phyloP scores from a whole-genome alignment of 2,329 filamentous ascomycete species.

The Pseudofabraea citricarpa region DNA sequence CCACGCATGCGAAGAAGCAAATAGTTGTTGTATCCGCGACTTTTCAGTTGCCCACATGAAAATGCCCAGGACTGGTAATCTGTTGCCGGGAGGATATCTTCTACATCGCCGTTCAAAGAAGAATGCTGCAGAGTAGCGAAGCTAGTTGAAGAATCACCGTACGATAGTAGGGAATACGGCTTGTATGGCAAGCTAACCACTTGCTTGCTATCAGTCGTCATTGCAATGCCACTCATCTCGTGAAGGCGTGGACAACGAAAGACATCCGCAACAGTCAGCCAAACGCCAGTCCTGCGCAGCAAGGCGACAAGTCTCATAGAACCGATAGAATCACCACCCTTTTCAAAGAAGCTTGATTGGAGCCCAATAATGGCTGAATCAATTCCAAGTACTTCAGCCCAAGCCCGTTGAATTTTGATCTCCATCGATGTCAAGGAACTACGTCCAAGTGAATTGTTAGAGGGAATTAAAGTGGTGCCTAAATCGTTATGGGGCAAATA shows the following conservation, averaged over 20 bases:
- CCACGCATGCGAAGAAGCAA: slow-evolving; percentile 9
- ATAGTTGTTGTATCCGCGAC: slow-evolving; percentile 9
- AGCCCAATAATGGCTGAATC: slow-evolving; percentile 10
- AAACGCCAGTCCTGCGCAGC: slow-evolving; percentile 7
- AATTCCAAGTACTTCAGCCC: slow-evolving; percentile 36
- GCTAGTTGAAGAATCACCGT: no score
- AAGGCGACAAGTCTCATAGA: slow-evolving; percentile 38
- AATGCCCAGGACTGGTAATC: slow-evolving; percentile 12
- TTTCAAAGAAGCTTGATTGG: slow-evolving; percentile 30
- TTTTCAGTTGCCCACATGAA: slow-evolving; percentile 2
- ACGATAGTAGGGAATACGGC: no score
- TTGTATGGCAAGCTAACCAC: no score
- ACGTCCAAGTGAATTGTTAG: no score
- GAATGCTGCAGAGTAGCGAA: no score
- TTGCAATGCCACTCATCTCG: slow-evolving; percentile 5
- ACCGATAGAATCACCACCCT: slow-evolving; percentile 40
- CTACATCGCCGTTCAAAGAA: slow-evolving; percentile 1
- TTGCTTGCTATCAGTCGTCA: no score
- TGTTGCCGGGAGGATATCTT: slow-evolving; percentile 10
- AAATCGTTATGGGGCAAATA: no score
- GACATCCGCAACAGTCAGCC: slow-evolving; percentile 8
- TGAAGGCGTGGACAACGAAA: slow-evolving; percentile 9
- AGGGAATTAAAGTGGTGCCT: neutral
- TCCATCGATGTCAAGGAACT: slow-evolving; percentile 8
- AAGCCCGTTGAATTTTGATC: slow-evolving; percentile 29